These are phyloP conservation scores for Wickerhamiella spandovensis DNA, from an alignment of 805 yeast species.

Conservation along the genomic window DNA sequence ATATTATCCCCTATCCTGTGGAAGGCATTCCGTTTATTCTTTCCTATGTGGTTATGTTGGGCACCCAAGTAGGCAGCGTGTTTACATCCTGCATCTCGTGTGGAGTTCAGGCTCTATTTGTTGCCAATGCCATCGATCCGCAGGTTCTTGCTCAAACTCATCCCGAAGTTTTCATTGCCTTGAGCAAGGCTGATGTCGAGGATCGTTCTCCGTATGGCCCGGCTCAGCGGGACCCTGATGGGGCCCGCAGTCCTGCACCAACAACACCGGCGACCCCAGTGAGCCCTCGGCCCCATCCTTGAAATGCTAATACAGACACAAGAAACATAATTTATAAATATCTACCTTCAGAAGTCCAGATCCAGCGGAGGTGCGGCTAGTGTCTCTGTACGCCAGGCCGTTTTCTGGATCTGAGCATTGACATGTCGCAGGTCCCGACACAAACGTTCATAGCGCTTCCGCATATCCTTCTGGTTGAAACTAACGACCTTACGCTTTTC, in stretches of 20 bases:
- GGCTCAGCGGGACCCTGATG: too few species aligned
- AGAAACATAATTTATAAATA: too few species aligned
- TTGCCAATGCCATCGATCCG: constrained; percentile 75
- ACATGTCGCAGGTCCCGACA: background rate
- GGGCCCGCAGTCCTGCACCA: too few species aligned
- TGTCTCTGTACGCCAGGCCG: background rate
- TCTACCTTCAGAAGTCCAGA: too few species aligned
- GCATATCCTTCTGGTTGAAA: background rate
- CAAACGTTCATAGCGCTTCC: background rate
- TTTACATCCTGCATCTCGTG: constrained; percentile 64
- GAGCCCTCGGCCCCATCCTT: too few species aligned
- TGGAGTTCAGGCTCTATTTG: constrained; percentile 73
- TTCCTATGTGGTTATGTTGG: constrained; percentile 59
- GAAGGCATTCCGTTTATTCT: constrained; percentile 29
- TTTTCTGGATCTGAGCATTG: background rate
- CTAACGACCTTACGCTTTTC: background rate
- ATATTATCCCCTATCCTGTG: constrained; percentile 64
- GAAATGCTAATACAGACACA: too few species aligned
- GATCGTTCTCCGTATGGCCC: too few species aligned
- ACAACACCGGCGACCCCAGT: too few species aligned
- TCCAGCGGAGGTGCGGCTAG: background rate
- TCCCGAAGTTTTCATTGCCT: constrained; percentile 30
- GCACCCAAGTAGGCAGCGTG: constrained; percentile 62
- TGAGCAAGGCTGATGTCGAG: background rate
- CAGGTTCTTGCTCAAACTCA: constrained; percentile 64